These are phyloP conservation scores for Colletotrichum gloeosporioides DNA, from an alignment of 2,329 filamentous ascomycete genomes.

Conservation along the genomic window DNA sequence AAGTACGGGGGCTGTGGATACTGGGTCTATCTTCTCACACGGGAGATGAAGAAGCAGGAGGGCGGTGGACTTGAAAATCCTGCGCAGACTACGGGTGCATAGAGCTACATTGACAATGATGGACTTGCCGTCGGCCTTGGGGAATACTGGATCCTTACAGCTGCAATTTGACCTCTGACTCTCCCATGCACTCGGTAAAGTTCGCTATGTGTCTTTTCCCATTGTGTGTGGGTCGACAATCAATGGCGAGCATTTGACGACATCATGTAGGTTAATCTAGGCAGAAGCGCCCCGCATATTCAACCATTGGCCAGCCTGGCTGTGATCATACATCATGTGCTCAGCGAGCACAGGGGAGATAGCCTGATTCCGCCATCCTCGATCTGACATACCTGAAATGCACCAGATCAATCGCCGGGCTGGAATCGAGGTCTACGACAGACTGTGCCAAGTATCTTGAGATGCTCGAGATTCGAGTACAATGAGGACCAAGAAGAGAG, in stretches of 20 bases:
- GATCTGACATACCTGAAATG: neutral
- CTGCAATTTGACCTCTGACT: neutral
- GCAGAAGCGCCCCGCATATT: neutral
- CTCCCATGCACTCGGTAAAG: neutral
- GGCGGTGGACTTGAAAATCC: neutral
- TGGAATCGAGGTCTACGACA: neutral
- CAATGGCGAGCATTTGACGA: neutral
- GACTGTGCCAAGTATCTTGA: neutral
- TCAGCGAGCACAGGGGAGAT: neutral
- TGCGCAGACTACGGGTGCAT: neutral
- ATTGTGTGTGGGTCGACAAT: neutral
- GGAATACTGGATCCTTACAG: neutral
- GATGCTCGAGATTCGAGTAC: neutral
- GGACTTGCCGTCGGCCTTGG: neutral
- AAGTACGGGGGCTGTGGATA: slow-evolving; percentile 5
- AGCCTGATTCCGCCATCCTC: neutral
- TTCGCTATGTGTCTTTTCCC: neutral
- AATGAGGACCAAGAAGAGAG: neutral
- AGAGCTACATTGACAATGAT: neutral
- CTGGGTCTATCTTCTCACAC: neutral
- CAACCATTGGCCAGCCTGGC: neutral
- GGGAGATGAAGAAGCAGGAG: neutral
- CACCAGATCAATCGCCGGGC: neutral
- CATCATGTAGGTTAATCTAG: neutral
- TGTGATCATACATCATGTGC: neutral